Base-by-base conservation (phyloP, 805 yeast genomes). In the Sugiyamaella lignohabitans region DNA sequence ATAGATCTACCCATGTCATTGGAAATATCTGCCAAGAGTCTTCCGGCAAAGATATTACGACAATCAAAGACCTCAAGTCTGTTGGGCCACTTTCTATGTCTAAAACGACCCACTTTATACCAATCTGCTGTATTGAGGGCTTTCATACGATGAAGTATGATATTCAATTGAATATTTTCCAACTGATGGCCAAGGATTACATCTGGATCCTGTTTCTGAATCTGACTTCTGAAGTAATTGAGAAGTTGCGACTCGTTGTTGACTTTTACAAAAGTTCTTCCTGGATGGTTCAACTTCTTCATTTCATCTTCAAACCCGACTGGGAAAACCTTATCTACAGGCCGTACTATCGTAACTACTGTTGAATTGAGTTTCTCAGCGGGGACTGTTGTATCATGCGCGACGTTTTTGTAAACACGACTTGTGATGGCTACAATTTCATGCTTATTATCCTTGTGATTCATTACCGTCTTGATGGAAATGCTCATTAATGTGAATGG, bases 1-100 rank as follows among this genome's bases (percentile, higher is more conserved):
- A 91, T 70, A 0, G 97, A 89, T 62, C 84, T 93, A 42, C 98
- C 98, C 80, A 89, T 77, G 59, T 87, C 96, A 64, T 93, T 93
- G 43, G 91, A 87, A 59, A 93, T 79, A 65, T 93, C 98, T 73
- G 96, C 87, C 40, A 91, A 59, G 47, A 93, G 73, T 56, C 98
- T 75, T 32, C 98, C 98, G 34, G 88, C 79, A 59, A 83, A 75
- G 18, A 87, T 74, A 47, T 86, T 88, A 73, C 40, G 46, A 22
- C 34, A 45, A 38, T 30, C 45, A 41, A 24, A 50, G 51, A 32
- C 47, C 2, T 82, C 85, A 61, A 82, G 80, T 53, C 74, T 74
- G 22, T 78, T 83, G 1, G 96, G 95, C 87, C 94, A 85, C 18
- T 70, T 72, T 1, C 45, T 39, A 61, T 91, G 74, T 53, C 76